A percentile compares a stretch with the other conserved stretches of the same genome.
Evolutionary conservation across 176 grass and related monocot species (phyloP).

Genomic region (Rhynchospora tenuis): DNA sequence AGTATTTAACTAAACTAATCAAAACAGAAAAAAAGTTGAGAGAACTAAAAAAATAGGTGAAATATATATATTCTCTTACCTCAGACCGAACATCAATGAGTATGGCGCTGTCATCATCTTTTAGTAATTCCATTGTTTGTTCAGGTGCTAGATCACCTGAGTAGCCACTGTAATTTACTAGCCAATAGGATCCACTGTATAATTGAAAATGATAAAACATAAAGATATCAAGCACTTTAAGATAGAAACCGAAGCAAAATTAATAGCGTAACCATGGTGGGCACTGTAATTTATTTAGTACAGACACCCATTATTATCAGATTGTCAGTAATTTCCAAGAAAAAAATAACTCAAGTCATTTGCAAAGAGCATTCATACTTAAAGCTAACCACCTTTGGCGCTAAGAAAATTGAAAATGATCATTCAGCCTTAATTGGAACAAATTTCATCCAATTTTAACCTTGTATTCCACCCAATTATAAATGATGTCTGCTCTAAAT

Average conservation of each 20-base stretch:
- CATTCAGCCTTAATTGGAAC: neutral
- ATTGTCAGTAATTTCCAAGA: neutral
- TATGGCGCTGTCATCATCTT: constrained; percentile 64
- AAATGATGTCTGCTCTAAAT: neutral
- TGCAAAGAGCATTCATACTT: neutral
- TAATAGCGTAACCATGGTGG: neutral
- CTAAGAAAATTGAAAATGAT: neutral
- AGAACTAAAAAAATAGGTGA: constrained; percentile 58
- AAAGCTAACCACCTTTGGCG: neutral
- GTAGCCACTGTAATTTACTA: constrained; percentile 62
- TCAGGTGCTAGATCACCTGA: constrained; percentile 81
- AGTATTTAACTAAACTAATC: neutral
- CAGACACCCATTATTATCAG: neutral
- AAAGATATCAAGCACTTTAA: neutral
- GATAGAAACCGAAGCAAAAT: constrained; percentile 15
- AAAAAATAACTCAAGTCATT: neutral
- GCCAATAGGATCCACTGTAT: constrained; percentile 71
- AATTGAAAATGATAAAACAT: neutral
- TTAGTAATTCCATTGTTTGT: constrained; percentile 65
- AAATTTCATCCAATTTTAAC: neutral
- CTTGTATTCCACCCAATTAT: neutral
- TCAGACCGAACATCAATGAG: constrained; percentile 98
- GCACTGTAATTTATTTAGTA: neutral
- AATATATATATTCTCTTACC: constrained; percentile 99
- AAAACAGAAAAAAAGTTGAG: constrained; percentile 20